Conservation (phyloP, 441 rosid species). For the Erysimum pusillum region DNA sequence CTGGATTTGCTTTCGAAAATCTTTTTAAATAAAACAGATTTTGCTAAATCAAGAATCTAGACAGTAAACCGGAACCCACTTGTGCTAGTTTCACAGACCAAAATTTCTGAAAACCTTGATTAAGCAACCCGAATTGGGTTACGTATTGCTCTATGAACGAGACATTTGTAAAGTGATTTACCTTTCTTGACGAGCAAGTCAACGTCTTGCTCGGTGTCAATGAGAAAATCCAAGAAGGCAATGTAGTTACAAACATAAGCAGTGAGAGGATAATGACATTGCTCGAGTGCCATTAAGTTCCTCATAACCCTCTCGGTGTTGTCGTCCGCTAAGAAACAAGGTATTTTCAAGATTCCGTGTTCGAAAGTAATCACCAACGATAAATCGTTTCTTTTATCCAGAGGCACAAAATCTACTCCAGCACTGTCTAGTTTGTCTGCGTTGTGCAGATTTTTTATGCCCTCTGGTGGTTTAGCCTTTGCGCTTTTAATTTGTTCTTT, state of each 20-base stretch:
- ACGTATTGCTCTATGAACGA: background rate
- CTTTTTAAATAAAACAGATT: background rate
- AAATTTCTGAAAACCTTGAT: background rate
- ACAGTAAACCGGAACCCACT: background rate
- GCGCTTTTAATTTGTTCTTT: background rate
- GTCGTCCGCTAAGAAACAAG: constrained; percentile 34
- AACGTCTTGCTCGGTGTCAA: constrained; percentile 38
- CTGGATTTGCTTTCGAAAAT: background rate
- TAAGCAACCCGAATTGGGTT: background rate
- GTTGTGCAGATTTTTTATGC: constrained; percentile 35
- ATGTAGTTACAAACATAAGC: constrained; percentile 42
- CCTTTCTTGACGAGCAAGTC: constrained; percentile 42
- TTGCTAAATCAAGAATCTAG: background rate
- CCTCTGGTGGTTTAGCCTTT: background rate
- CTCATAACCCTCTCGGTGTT: constrained; percentile 32
- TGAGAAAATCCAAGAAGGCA: constrained; percentile 39
- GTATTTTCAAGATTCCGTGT: constrained; percentile 36
- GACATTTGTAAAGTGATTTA: background rate
- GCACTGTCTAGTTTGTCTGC: constrained; percentile 39
- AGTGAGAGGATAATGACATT: constrained; percentile 33
- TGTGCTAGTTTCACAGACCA: background rate
- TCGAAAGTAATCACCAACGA: constrained; percentile 33
- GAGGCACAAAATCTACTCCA: constrained; percentile 19
- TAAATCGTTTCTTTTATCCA: background rate
- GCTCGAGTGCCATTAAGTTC: constrained; percentile 42